Conservation (phyloP, 2,329 filamentous ascomycete genomes). For the Penicillium sp. region DNA sequence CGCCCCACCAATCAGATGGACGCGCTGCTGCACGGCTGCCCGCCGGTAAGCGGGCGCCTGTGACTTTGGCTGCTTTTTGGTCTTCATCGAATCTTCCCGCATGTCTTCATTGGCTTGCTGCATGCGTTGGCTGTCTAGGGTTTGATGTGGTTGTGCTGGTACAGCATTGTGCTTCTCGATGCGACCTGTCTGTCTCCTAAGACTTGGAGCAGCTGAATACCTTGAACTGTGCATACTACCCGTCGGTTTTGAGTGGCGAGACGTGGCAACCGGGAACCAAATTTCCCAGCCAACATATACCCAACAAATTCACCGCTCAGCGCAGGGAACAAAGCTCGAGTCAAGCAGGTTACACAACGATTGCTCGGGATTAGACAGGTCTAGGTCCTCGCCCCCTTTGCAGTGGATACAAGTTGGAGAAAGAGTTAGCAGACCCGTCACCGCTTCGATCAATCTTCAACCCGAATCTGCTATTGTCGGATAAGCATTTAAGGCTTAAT, state of each 20-base stretch:
- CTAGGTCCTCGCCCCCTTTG: not conserved
- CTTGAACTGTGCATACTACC: not conserved
- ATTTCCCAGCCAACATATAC: slow-evolving; percentile 8
- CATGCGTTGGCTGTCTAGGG: not conserved
- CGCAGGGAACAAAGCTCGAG: slow-evolving; percentile 6
- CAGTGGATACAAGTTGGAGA: not conserved
- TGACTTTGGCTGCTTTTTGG: slow-evolving; percentile 1
- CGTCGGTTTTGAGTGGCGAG: slow-evolving; percentile 15
- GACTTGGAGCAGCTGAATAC: not conserved
- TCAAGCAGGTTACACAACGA: not conserved
- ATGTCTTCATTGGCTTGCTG: not conserved
- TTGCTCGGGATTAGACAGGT: not conserved
- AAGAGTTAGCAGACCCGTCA: slow-evolving; percentile 4
- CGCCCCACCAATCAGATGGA: slow-evolving; percentile 15
- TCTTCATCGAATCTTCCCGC: not conserved
- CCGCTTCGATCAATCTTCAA: slow-evolving; percentile 20
- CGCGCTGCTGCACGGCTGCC: slow-evolving; percentile 13
- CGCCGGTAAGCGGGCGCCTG: slow-evolving; percentile 19
- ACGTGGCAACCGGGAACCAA: slow-evolving; percentile 15
- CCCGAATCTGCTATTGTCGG: slow-evolving; percentile 9
- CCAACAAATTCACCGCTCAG: slow-evolving; percentile 16
- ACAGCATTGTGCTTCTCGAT: not conserved
- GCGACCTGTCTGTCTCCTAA: not conserved
- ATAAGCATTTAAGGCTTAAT: slow-evolving; percentile 16
- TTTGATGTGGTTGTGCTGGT: not conserved